Conservation (phyloP, 352 stramenopile genomes). For the Phytophthora boehmeriae region DNA sequence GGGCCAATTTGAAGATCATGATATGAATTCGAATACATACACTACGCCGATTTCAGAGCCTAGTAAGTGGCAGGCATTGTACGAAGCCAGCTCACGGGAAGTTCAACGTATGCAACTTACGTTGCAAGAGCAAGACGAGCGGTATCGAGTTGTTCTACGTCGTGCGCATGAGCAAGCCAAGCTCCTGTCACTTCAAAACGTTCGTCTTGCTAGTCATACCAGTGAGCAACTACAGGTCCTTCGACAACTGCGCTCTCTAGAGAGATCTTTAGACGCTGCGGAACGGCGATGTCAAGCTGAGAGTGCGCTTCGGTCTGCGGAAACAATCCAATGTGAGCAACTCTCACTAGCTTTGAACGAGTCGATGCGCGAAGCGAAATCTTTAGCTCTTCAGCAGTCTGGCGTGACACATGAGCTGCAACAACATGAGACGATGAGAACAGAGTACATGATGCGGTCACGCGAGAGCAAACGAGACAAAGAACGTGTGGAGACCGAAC, state of each 20-base stretch:
- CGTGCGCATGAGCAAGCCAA: slow-evolving; percentile 73
- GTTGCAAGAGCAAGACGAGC: slow-evolving; percentile 48
- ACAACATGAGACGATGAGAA: slow-evolving; percentile 58
- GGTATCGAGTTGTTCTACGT: slow-evolving; percentile 59
- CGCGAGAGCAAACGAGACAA: slow-evolving; percentile 56
- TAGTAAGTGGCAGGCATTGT: slow-evolving; percentile 15
- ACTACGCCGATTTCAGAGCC: background rate
- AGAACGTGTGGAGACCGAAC: slow-evolving; percentile 55
- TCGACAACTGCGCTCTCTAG: slow-evolving; percentile 48
- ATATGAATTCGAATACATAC: background rate
- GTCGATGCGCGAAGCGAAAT: slow-evolving; percentile 54
- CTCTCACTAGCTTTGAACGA: slow-evolving; percentile 57
- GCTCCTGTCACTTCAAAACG: slow-evolving; percentile 65
- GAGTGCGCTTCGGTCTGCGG: slow-evolving; percentile 50
- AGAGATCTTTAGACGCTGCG: slow-evolving; percentile 44
- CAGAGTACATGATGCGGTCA: slow-evolving; percentile 60
- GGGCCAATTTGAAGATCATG: background rate
- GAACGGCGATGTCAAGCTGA: slow-evolving; percentile 55
- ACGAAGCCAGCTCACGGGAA: slow-evolving; percentile 29
- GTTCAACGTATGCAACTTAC: slow-evolving; percentile 32
- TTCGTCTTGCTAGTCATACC: slow-evolving; percentile 51
- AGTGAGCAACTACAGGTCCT: slow-evolving; percentile 70
- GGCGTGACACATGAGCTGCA: slow-evolving; percentile 51
- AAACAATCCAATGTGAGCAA: slow-evolving; percentile 61
- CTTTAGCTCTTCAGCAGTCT: slow-evolving; percentile 53